Evolutionary conservation across 2,329 filamentous ascomycete genomes (phyloP).

Genomic region (Onygena corvina): DNA sequence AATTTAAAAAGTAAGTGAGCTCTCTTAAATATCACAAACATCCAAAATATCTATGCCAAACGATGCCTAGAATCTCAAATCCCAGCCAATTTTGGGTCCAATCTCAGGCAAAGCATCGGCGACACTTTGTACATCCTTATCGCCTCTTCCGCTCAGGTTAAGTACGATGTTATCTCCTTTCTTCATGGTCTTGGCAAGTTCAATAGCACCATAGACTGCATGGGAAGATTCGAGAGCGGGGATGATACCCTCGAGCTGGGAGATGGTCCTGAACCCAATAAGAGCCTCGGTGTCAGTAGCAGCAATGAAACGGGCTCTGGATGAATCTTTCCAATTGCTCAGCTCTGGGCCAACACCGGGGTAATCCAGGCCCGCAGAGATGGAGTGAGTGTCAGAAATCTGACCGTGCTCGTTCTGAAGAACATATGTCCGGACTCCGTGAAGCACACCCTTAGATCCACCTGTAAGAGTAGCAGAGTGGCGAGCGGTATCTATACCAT

Average conservation of each 20-base stretch:
- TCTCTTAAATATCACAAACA: no score
- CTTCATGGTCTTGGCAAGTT: conserved; percentile 84
- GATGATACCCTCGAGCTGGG: conserved; percentile 88
- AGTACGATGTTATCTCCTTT: conserved; percentile 86
- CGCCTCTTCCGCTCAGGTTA: conserved; percentile 81
- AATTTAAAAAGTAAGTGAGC: not conserved
- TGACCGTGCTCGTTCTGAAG: conserved; percentile 88
- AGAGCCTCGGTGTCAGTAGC: conserved; percentile 89
- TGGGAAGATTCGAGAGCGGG: conserved; percentile 89
- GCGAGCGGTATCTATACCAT: conserved; percentile 71
- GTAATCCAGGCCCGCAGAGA: conserved; percentile 93
- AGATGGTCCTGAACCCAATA: conserved; percentile 69
- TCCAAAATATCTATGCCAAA: no score
- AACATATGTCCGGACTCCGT: conserved; percentile 92
- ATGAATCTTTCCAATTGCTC: conserved; percentile 79
- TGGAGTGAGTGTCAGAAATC: conserved; percentile 87
- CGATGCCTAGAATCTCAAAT: conserved; percentile 42
- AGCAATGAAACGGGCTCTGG: conserved; percentile 75
- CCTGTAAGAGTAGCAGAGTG: conserved; percentile 82
- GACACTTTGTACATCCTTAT: conserved; percentile 98
- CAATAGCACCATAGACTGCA: conserved; percentile 76
- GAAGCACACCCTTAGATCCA: conserved; percentile 81
- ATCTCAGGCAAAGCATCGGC: conserved; percentile 83
- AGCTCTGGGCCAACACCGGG: conserved; percentile 93
- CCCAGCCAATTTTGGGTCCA: conserved; percentile 74